phyloP scores from a whole-genome alignment of 768 basidiomycete species.

The Hygrocybe punicea region DNA sequence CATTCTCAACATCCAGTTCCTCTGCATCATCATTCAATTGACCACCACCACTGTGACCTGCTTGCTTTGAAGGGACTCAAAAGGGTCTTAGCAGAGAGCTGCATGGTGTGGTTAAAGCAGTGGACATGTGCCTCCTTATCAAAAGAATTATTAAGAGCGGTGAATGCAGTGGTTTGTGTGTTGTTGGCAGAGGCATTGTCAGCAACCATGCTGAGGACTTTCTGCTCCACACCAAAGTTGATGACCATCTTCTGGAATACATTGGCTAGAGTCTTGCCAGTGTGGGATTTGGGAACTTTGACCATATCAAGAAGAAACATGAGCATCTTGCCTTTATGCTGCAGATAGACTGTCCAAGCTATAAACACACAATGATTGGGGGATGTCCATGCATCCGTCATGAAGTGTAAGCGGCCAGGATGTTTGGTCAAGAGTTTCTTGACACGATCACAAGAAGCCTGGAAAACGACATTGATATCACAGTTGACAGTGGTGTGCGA shows the following conservation, averaged over 20 bases:
- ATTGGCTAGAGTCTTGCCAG: background rate
- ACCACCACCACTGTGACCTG: background rate
- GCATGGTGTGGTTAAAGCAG: conserved; percentile 42
- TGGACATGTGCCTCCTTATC: conserved; percentile 22
- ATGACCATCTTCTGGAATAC: conserved; percentile 30
- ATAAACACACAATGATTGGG: conserved; percentile 1
- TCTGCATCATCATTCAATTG: background rate
- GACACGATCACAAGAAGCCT: conserved; percentile 14
- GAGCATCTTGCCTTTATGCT: conserved; percentile 26
- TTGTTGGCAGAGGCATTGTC: conserved; percentile 40
- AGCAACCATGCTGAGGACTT: conserved; percentile 34
- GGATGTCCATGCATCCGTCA: conserved; percentile 14
- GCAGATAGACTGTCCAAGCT: conserved; percentile 24
- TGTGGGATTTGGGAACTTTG: conserved; percentile 30
- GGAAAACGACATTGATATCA: conserved; percentile 32
- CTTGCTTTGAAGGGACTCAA: conserved; percentile 33
- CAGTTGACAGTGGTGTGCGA: conserved; percentile 29
- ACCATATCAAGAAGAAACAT: conserved; percentile 35
- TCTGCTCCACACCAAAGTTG: conserved; percentile 33
- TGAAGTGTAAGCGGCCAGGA: conserved; percentile 28
- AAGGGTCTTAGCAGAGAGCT: conserved; percentile 34
- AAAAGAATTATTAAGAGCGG: conserved; percentile 17
- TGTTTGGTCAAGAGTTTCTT: conserved; percentile 29
- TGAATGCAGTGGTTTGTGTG: conserved; percentile 29
- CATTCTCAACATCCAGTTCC: conserved; percentile 1